A percentile compares a stretch with the other conserved stretches of the same genome.
Conservation (phyloP, 2,329 filamentous ascomycete genomes). For the Monosporascus sp. region DNA sequence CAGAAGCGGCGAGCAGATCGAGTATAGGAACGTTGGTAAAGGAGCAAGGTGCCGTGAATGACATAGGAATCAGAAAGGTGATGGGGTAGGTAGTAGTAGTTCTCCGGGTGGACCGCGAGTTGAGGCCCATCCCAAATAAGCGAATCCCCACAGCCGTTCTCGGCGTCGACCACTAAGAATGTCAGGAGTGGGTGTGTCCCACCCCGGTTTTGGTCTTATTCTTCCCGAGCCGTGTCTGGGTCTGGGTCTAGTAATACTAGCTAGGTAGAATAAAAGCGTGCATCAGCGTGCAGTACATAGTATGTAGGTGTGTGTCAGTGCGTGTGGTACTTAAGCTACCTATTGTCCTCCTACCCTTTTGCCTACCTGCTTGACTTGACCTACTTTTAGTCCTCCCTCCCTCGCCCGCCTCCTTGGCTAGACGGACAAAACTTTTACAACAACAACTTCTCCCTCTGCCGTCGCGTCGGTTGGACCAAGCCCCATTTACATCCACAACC, state of each 20-base stretch:
- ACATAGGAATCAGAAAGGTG: slow-evolving; percentile 14
- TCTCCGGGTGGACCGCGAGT: slow-evolving; percentile 23
- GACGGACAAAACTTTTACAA: slow-evolving; percentile 17
- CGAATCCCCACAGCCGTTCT: slow-evolving; percentile 21
- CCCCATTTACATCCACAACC: slow-evolving; percentile 5
- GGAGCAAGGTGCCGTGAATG: slow-evolving; percentile 16
- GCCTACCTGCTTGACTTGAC: not conserved
- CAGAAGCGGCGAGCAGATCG: slow-evolving; percentile 46
- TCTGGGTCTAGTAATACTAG: not conserved
- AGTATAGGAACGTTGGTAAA: slow-evolving; percentile 59
- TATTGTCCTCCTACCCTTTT: slow-evolving; percentile 13
- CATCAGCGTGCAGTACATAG: not conserved
- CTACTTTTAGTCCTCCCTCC: slow-evolving; percentile 18
- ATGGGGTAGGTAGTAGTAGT: slow-evolving; percentile 28
- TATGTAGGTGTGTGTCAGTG: not conserved
- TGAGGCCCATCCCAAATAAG: slow-evolving; percentile 27
- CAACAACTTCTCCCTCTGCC: slow-evolving; percentile 10
- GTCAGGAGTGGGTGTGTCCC: slow-evolving; percentile 15
- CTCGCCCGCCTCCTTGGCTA: not conserved
- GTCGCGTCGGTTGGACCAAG: slow-evolving; percentile 7
- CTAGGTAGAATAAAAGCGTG: not conserved
- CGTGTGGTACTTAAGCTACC: slow-evolving; percentile 5
- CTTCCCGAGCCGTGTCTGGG: slow-evolving; percentile 6
- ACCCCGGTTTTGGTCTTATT: slow-evolving; percentile 5
- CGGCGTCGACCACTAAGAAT: slow-evolving; percentile 17